A percentile compares a stretch with the other conserved stretches of the same genome.
phyloP scores from a whole-genome alignment of 192 early-diverging fungal species.

The Obelidium mucronatum region DNA sequence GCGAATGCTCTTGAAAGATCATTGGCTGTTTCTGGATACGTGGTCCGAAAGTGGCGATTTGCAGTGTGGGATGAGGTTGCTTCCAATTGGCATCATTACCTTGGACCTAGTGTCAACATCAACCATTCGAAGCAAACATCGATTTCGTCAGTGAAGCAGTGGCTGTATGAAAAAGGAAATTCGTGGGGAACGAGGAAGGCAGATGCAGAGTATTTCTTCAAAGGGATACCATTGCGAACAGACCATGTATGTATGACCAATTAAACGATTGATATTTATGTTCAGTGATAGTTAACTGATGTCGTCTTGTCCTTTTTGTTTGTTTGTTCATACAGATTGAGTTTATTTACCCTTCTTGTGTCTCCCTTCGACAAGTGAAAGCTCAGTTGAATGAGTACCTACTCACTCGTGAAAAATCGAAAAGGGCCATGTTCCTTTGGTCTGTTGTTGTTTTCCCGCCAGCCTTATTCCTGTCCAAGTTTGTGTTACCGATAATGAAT shows the following conservation, averaged over 20 bases:
- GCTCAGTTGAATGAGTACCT: constrained; percentile 38
- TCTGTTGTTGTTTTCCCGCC: constrained; percentile 42
- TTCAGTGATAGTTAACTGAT: background rate
- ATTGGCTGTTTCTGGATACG: constrained; percentile 7
- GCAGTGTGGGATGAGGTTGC: constrained; percentile 17
- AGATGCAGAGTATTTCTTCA: constrained; percentile 59
- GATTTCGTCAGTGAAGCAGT: background rate
- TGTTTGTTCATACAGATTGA: constrained; percentile 52
- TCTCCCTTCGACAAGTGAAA: constrained; percentile 32
- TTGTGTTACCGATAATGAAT: constrained; percentile 46
- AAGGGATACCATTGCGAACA: constrained; percentile 46
- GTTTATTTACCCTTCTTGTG: constrained; percentile 52
- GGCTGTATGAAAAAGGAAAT: constrained; percentile 40
- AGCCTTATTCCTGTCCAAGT: constrained; percentile 50
- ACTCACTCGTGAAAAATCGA: constrained; percentile 24
- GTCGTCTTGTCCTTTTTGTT: too few relatives aligned
- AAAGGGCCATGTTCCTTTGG: constrained; percentile 41
- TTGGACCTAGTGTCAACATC: background rate
- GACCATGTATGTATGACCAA: constrained; percentile 29
- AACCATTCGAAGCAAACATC: background rate
- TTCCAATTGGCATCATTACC: background rate
- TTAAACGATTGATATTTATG: background rate
- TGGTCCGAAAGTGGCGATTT: background rate
- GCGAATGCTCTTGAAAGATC: background rate
- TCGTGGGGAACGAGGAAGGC: constrained; percentile 45